phyloP scores from a whole-genome alignment of 768 basidiomycete species.

The Pleurotus platypus region DNA sequence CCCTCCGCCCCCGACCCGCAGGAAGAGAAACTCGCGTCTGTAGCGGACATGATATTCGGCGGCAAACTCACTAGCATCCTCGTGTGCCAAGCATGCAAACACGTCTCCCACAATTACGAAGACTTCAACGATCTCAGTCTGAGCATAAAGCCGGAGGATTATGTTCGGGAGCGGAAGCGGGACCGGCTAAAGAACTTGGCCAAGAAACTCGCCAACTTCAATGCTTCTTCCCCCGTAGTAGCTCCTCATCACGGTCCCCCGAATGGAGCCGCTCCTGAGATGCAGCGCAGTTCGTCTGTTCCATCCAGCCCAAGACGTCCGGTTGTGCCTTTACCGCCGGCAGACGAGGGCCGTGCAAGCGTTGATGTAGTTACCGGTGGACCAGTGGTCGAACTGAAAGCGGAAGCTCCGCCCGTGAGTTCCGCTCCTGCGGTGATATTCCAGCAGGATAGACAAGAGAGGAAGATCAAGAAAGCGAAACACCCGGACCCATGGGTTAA shows the following conservation, averaged over 20 bases:
- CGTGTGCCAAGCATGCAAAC: constrained; percentile 92
- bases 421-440: constrained; percentile 10
- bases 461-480: constrained; percentile 27
- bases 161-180: constrained; percentile 67
- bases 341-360: constrained; percentile 23
- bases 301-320: constrained; percentile 33
- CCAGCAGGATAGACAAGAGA: constrained; percentile 20
- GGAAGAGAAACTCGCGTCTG: constrained; percentile 58
- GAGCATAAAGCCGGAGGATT: constrained; percentile 82
- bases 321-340: neutral
- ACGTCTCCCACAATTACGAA: constrained; percentile 88
- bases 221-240: constrained; percentile 16
- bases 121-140: constrained; percentile 94
- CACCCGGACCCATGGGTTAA: constrained; percentile 56
- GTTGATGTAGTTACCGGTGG: neutral
- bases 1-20: constrained; percentile 14
- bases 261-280: constrained; percentile 15
- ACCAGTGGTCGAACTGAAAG: neutral
- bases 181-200: constrained; percentile 76
- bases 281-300: constrained; percentile 56
- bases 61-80: constrained; percentile 88
- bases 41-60: constrained; percentile 89
- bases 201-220: constrained; percentile 49
- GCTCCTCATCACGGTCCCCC: constrained; percentile 3
- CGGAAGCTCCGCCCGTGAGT: neutral